Conservation (phyloP, 805 yeast species). For the Ogataea thermomethanolica region DNA sequence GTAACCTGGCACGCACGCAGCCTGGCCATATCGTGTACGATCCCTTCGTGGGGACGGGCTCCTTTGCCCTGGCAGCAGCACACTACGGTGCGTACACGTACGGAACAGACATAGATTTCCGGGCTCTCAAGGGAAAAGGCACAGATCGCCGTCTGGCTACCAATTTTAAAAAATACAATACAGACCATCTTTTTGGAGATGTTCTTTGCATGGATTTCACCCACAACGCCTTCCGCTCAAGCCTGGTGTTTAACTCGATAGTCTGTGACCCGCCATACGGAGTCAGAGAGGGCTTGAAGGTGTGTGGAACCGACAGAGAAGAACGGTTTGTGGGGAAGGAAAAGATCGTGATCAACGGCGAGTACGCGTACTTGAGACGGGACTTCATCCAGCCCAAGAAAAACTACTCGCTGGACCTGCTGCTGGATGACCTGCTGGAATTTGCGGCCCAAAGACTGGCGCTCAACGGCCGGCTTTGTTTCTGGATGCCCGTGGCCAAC, state of each 20-base stretch:
- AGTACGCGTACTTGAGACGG: slow-evolving; percentile 66
- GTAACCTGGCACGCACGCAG: slow-evolving; percentile 77
- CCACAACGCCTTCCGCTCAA: slow-evolving; percentile 70
- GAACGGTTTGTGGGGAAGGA: slow-evolving; percentile 72
- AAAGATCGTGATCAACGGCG: slow-evolving; percentile 69
- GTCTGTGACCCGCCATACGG: slow-evolving; percentile 98
- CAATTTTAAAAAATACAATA: slow-evolving; percentile 77
- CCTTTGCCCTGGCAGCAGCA: slow-evolving; percentile 85
- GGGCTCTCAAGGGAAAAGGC: slow-evolving; percentile 69
- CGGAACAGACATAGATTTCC: slow-evolving; percentile 90
- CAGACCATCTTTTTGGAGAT: slow-evolving; percentile 59
- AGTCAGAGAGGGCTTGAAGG: slow-evolving; percentile 91
- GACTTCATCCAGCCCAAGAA: slow-evolving; percentile 93
- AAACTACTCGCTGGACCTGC: slow-evolving; percentile 74
- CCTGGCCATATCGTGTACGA: slow-evolving; percentile 73
- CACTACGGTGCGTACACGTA: slow-evolving; percentile 74
- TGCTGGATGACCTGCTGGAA: slow-evolving; percentile 72
- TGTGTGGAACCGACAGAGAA: slow-evolving; percentile 70
- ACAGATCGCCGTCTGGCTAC: slow-evolving; percentile 32
- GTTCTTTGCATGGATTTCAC: slow-evolving; percentile 92
- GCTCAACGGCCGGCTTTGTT: slow-evolving; percentile 74
- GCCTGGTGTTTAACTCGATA: slow-evolving; percentile 68
- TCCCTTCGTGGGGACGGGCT: slow-evolving; percentile 97
- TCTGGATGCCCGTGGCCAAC: slow-evolving; percentile 98
- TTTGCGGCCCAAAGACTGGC: slow-evolving; percentile 74